A percentile compares a stretch with the other conserved stretches of the same genome.
These are phyloP conservation scores for Amanita thiersii DNA, from an alignment of 768 basidiomycete genomes.

Conservation along the genomic window DNA sequence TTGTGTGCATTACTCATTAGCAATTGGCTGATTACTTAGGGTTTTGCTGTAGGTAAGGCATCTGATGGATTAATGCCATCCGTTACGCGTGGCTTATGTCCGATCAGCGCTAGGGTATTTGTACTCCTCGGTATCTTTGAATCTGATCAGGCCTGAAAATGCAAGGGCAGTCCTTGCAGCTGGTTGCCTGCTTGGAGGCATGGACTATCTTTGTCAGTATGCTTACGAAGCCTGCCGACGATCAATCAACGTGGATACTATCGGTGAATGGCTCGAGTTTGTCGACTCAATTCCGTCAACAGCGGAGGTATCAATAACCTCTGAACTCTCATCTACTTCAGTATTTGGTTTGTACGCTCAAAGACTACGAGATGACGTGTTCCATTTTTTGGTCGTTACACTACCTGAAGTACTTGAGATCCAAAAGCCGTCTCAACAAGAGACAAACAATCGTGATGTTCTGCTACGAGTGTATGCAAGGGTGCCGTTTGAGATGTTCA, in stretches of 20 bases:
- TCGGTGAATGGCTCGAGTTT: slow-evolving; percentile 74
- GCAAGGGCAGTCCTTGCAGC: slow-evolving; percentile 82
- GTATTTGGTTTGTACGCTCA: slow-evolving; percentile 77
- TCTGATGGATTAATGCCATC: not conserved
- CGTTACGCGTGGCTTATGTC: not conserved
- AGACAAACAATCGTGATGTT: slow-evolving; percentile 53
- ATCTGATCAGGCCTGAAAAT: slow-evolving; percentile 65
- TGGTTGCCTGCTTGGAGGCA: slow-evolving; percentile 76
- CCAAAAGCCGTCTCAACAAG: slow-evolving; percentile 27
- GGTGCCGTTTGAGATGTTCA: slow-evolving; percentile 86
- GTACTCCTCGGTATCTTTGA: slow-evolving; percentile 66
- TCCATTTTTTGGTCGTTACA: slow-evolving; percentile 68
- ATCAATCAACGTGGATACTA: slow-evolving; percentile 68
- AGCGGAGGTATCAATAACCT: slow-evolving; percentile 43
- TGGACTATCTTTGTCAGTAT: slow-evolving; percentile 77
- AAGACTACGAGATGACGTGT: slow-evolving; percentile 66
- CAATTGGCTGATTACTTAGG: slow-evolving; percentile 30
- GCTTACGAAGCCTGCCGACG: slow-evolving; percentile 73
- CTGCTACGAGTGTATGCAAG: slow-evolving; percentile 68
- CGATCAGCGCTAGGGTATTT: slow-evolving; percentile 69
- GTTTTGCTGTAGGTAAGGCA: slow-evolving; percentile 62
- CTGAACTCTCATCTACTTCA: slow-evolving; percentile 41
- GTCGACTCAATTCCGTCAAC: slow-evolving; percentile 46
- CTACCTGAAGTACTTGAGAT: slow-evolving; percentile 63
- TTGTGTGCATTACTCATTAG: slow-evolving; percentile 6